phyloP scores from a whole-genome alignment of 306 rosid genomes.

The Malus asiatica region DNA sequence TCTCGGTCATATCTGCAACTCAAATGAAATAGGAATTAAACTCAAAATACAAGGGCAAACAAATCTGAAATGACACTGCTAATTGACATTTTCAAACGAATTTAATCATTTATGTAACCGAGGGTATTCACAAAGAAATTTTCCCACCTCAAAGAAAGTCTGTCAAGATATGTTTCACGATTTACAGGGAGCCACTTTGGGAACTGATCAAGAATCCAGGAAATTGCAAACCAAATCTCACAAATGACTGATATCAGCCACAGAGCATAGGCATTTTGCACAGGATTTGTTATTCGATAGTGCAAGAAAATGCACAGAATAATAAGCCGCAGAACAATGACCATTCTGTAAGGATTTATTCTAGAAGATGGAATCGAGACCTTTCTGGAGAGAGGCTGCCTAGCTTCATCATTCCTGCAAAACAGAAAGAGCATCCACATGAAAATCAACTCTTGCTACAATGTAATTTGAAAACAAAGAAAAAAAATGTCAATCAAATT shows the following conservation, averaged over 20 bases:
- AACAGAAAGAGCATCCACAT: slow-evolving; percentile 1
- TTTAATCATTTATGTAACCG: neutral
- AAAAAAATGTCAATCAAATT: neutral
- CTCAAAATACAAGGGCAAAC: slow-evolving; percentile 3
- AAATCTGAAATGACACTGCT: neutral
- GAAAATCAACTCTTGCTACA: neutral
- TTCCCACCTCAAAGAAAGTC: slow-evolving; percentile 74
- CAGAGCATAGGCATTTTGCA: slow-evolving; percentile 70
- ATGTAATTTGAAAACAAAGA: slow-evolving; percentile 2
- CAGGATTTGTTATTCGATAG: slow-evolving; percentile 92
- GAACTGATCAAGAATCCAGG: slow-evolving; percentile 98
- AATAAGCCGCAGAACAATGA: slow-evolving; percentile 78
- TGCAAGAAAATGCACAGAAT: slow-evolving; percentile 85
- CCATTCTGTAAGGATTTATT: slow-evolving; percentile 91
- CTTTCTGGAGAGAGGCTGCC: slow-evolving; percentile 94
- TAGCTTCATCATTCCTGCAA: slow-evolving; percentile 87
- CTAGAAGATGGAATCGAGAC: slow-evolving; percentile 89
- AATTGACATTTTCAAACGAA: neutral
- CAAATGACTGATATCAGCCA: slow-evolving; percentile 94
- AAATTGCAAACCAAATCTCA: slow-evolving; percentile 95
- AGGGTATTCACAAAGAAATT: neutral
- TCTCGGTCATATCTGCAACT: slow-evolving; percentile 80
- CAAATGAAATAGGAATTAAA: slow-evolving; percentile 19
- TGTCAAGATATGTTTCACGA: slow-evolving; percentile 93
- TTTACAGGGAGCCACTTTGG: slow-evolving; percentile 97